Conservation (phyloP, 1,284 basidiomycete genomes). For the Apiotrichum domesticum region DNA sequence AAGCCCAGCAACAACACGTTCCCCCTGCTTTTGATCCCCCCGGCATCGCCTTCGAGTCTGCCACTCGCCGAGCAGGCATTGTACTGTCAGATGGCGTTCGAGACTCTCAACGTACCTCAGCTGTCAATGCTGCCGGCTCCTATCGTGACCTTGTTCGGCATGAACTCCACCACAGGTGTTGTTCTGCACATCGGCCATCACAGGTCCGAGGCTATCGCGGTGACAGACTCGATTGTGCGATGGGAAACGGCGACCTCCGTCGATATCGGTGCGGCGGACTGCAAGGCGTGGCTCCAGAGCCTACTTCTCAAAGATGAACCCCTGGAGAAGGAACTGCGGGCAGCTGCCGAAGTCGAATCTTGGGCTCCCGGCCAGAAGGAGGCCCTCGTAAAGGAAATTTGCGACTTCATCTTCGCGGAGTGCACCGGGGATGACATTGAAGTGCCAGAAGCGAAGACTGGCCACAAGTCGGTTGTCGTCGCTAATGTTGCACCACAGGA, state of each 20-base stretch:
- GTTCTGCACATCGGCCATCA: constrained; percentile 78
- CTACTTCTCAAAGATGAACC: constrained; percentile 59
- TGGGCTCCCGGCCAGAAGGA: constrained; percentile 25
- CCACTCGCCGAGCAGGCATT: constrained; percentile 58
- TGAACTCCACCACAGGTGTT: constrained; percentile 69
- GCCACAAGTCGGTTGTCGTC: constrained; percentile 13
- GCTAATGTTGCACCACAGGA: constrained; percentile 50
- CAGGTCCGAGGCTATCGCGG: constrained; percentile 59
- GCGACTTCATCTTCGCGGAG: constrained; percentile 34
- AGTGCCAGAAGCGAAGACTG: constrained; percentile 25
- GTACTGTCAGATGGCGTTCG: constrained; percentile 88
- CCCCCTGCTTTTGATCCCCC: constrained; percentile 45
- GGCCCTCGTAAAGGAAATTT: constrained; percentile 32
- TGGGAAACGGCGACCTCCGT: constrained; percentile 58
- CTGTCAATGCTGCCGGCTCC: constrained; percentile 79
- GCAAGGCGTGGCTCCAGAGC: constrained; percentile 66
- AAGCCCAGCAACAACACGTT: constrained; percentile 70
- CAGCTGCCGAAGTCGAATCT: constrained; percentile 49
- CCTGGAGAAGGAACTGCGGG: constrained; percentile 57
- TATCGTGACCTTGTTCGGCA: constrained; percentile 74
- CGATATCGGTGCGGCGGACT: constrained; percentile 64
- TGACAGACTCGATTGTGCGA: constrained; percentile 70
- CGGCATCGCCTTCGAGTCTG: constrained; percentile 54
- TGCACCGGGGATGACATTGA: constrained; percentile 42
- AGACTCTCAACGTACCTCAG: constrained; percentile 87